A percentile compares a stretch with the other conserved stretches of the same genome.
These are phyloP conservation scores for Coemansia asiatica DNA, from an alignment of 192 early-diverging fungal genomes.

Conservation along the genomic window DNA sequence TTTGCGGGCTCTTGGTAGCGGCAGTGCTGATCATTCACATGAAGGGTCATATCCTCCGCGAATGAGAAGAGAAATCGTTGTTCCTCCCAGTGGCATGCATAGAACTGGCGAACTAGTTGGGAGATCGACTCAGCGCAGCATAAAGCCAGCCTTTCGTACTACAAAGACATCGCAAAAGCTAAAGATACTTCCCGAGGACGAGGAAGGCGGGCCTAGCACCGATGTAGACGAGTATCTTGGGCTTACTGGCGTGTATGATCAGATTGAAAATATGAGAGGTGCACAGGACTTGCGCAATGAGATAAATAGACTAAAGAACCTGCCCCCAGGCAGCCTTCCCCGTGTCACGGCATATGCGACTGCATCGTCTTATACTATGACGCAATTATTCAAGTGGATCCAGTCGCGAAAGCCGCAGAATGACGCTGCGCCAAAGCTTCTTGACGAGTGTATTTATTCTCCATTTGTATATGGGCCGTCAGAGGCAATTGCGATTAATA, in stretches of 20 bases:
- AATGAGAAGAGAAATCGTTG: constrained; percentile 53
- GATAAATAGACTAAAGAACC: constrained; percentile 71
- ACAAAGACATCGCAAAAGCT: constrained; percentile 94
- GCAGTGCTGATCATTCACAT: constrained; percentile 9
- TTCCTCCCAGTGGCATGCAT: constrained; percentile 53
- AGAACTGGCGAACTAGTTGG: constrained; percentile 30
- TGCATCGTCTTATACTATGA: constrained; percentile 77
- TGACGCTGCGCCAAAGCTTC: constrained; percentile 68
- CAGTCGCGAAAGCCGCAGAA: constrained; percentile 64
- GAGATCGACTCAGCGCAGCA: constrained; percentile 24
- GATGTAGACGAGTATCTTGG: constrained; percentile 59
- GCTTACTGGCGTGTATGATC: constrained; percentile 61
- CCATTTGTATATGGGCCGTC: constrained; percentile 50
- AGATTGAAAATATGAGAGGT: constrained; percentile 66
- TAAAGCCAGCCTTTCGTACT: constrained; percentile 76
- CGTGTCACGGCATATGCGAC: constrained; percentile 86
- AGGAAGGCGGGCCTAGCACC: constrained; percentile 48
- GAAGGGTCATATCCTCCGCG: constrained; percentile 50
- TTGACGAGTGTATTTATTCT: constrained; percentile 73
- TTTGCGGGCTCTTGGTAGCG: constrained; percentile 15
- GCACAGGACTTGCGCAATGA: constrained; percentile 60
- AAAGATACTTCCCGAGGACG: constrained; percentile 81
- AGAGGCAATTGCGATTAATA: constrained; percentile 41
- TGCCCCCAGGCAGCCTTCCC: constrained; percentile 72
- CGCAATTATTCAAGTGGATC: constrained; percentile 73